Base-by-base conservation (phyloP, 1,139 yeast species). In the Hansenula sp. region DNA sequence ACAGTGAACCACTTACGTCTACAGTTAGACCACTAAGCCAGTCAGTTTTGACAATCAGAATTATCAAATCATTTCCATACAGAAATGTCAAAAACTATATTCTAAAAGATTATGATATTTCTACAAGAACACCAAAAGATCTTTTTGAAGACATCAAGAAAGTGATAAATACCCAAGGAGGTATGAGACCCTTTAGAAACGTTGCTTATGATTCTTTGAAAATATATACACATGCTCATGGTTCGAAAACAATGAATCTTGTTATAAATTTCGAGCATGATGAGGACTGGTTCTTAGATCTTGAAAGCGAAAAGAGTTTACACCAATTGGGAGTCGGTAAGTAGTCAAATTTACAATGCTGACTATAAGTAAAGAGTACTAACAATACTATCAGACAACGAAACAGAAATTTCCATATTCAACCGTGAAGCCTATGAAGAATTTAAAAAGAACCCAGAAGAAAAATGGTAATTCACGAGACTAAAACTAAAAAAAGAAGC, bases 161-260 rank as follows among this genome's bases (percentile, higher is more conserved):
- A 26, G 71, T 71, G 29, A 82, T 89, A 44, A 69, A 75, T 40
- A 73, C 82, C 6, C 74, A 80, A 9, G 88, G 95, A 2, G 79
- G 76, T 0, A 76, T 82, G 47, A 73, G 96, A 53, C 95, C 97
- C 1, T 90, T 80, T 61, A 73, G 97, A 53, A 84, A 73, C 47
- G 85, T 86, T n/a, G 69, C 68, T 2, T 82, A 80, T 53, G 87
- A 92, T 56, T 70, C 94, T 0, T 60, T 92, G 46, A 92, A 94
- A 63, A 73, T 92, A 16, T 92, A 92, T 64, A 85, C 96, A 29
- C 88, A 87, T 58, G 97, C 98, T 0, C 97, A 92, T 60, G 95
- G 95, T 8, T 76, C 96, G 30, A 92, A 92, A 65, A 87, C 97
- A 2, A 85, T 89, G 80, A 89, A 92, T 58, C 71, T 92, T 51